Evolutionary conservation across 257 asterid species (phyloP).

Genomic region (Petunia axillaris): DNA sequence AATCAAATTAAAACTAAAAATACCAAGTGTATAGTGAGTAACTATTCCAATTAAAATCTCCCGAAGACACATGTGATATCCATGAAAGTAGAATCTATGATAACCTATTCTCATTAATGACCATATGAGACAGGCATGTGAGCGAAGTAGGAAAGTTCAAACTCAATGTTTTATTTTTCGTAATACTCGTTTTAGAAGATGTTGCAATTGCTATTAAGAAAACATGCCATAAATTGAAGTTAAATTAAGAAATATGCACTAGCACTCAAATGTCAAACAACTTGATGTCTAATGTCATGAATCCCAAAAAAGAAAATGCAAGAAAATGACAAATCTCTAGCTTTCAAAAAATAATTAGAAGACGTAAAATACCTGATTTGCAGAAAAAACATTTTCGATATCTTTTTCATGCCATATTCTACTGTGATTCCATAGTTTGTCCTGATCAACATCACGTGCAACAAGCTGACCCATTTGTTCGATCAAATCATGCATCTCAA

Average conservation of each 20-base stretch:
- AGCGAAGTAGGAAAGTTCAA: neutral
- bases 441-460: neutral
- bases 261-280: neutral
- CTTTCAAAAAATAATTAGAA: neutral
- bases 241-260: neutral
- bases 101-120: too few species aligned
- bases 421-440: conserved; percentile 2
- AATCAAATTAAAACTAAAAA: too few species aligned
- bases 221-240: neutral
- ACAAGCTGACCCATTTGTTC: conserved; percentile 17
- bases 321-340: neutral
- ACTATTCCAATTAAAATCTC: too few species aligned
- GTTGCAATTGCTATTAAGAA: neutral
- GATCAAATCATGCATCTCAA: conserved; percentile 24
- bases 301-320: neutral
- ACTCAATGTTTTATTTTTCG: neutral
- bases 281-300: neutral
- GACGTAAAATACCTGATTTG: neutral
- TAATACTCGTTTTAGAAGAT: neutral
- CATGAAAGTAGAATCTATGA: too few species aligned
- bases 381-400: neutral
- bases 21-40: too few species aligned
- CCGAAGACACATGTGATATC: too few species aligned
- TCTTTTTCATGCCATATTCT: conserved; percentile 12
- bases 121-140: neutral